Evolutionary conservation across 2,329 filamentous ascomycete genomes (phyloP).

Genomic region (Neonectria neomacrospora): DNA sequence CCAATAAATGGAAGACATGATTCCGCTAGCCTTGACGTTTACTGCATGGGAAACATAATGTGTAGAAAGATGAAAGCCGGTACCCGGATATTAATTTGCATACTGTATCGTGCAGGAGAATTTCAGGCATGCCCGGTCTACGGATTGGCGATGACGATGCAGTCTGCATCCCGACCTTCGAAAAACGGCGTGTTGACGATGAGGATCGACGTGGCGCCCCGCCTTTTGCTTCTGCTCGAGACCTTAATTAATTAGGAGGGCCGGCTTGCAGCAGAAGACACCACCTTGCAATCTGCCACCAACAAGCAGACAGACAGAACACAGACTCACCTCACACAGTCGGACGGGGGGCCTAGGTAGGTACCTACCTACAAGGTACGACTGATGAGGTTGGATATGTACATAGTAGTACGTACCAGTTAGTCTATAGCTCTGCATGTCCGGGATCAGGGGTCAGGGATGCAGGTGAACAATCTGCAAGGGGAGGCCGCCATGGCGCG

Average conservation of each 20-base stretch:
- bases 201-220: constrained; percentile 30
- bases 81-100: not conserved
- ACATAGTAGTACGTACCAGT: too few species aligned
- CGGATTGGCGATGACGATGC: not conserved
- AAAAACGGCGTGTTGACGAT: too few species aligned
- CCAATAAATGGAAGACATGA: not conserved
- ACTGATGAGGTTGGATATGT: too few species aligned
- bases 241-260: constrained; percentile 19
- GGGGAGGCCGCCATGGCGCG: constrained; percentile 27
- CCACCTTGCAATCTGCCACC: not conserved
- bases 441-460: constrained; percentile 12
- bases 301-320: too few species aligned
- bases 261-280: not conserved
- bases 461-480: constrained; percentile 16
- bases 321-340: too few species aligned
- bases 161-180: not conserved
- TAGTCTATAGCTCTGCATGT: too few species aligned
- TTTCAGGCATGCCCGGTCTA: not conserved
- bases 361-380: too few species aligned
- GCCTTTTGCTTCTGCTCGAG: constrained; percentile 8
- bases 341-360: too few species aligned
- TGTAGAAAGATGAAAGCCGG: not conserved
- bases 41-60: not conserved
- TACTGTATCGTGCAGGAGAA: not conserved
- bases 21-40: not conserved